Evolutionary conservation across 805 yeast species (phyloP), one percentile per base, ranked within the genome.

Genomic region (Kodamaea hsintzibuensis): DNA sequence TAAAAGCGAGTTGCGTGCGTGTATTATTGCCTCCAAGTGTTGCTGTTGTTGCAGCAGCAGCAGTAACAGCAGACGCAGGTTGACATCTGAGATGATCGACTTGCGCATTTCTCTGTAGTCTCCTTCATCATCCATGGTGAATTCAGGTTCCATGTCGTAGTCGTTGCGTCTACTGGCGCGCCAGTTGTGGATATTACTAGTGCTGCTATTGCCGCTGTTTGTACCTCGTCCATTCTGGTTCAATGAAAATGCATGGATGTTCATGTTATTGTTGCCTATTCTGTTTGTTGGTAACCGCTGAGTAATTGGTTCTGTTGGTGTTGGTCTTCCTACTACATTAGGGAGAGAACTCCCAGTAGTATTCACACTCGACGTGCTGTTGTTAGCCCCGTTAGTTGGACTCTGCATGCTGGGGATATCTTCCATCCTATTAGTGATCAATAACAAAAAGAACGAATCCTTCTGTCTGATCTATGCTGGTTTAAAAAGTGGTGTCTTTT

Each of bases 101-200:
- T 69, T 69, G 43, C 67, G 67, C 51, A 75, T 57, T 43, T 75
- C 78, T 45, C 65, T 55, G 57, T 62, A 72, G 58, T 71, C 79
- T 49, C 61, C 64, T 13, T 56, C 60, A 46, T 70, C 77, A 57
- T 74, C 78, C 67, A 73, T 66, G 47, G 63, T 56, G 51, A 69
- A 68, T 25, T 69, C 72, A 38, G 53, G 48, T 27, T 54, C 56
- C 43, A 37, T 14, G 43, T 50, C 52, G 47, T 48, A 39, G 19
- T 40, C 44, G 44, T 16, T 40, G 44, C 44, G 44, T 40, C 19
- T 39, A 14, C 17, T 40, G 44, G 44, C 8, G 25, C 44, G 44
- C 35, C 16, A 30, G 35, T n/a, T 25, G 16, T 30, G 12, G 17
- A 14, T 19, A 30, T 12, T 12, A n/a, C 9, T 25, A 18, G 14